Evolutionary conservation across 2,329 filamentous ascomycete species (phyloP).

Genomic region (Simplicillium sp.): DNA sequence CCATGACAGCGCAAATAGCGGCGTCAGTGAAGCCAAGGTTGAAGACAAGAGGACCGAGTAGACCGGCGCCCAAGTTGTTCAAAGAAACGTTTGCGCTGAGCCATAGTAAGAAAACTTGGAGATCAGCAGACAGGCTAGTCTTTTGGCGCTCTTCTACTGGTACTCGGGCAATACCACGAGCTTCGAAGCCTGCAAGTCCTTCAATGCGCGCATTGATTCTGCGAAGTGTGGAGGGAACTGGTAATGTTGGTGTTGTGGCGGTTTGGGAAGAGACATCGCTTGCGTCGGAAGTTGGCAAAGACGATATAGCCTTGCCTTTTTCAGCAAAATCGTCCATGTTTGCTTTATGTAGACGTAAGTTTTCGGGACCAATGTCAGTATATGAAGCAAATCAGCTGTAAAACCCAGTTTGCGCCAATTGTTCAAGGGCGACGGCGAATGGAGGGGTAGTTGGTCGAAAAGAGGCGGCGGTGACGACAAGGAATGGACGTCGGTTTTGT

Average conservation of each 20-base stretch:
- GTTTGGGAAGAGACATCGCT: not conserved
- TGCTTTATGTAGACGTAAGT: too few relatives aligned
- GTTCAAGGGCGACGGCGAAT: too few relatives aligned
- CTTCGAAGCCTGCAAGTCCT: conserved; percentile 25
- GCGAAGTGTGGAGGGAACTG: not conserved
- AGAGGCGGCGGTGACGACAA: too few relatives aligned
- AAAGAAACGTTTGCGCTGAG: conserved; percentile 33
- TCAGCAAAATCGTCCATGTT: not conserved
- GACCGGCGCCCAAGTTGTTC: conserved; percentile 54
- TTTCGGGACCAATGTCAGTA: too few relatives aligned
- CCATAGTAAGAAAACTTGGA: conserved; percentile 31
- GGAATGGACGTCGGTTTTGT: too few relatives aligned
- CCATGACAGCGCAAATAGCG: conserved; percentile 61
- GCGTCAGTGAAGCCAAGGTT: conserved; percentile 63
- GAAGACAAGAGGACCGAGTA: conserved; percentile 60
- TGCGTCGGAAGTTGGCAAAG: not conserved
- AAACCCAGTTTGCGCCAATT: too few relatives aligned
- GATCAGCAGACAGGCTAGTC: conserved; percentile 20
- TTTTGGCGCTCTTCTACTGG: conserved; percentile 23
- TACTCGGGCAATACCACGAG: conserved; percentile 29
- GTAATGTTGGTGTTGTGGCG: not conserved
- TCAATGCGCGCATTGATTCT: conserved; percentile 17
- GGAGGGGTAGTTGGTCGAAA: too few relatives aligned
- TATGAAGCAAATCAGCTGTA: too few relatives aligned
- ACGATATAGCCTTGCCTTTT: not conserved